phyloP scores from a whole-genome alignment of 768 basidiomycete species.

The Pulveroboletus sp. region DNA sequence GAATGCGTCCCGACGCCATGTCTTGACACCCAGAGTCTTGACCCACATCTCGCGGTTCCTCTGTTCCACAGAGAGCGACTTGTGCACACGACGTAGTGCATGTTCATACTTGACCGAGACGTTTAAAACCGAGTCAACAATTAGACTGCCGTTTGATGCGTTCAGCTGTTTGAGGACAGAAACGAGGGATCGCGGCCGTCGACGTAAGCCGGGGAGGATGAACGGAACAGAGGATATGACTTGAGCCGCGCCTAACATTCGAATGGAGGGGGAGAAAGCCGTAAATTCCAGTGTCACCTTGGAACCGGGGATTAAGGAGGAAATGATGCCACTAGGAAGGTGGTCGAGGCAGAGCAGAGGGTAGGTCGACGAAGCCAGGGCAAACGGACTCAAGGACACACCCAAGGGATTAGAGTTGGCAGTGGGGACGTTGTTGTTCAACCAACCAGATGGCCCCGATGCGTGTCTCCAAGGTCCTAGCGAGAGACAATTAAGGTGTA shows the following conservation, averaged over 20 bases:
- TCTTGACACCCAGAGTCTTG: slow-evolving; percentile 28
- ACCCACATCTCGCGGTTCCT: slow-evolving; percentile 10
- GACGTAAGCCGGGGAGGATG: slow-evolving; percentile 31
- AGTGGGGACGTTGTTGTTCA: background rate
- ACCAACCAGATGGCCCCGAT: background rate
- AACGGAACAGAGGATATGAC: slow-evolving; percentile 45
- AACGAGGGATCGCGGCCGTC: slow-evolving; percentile 37
- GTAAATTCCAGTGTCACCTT: slow-evolving; percentile 34
- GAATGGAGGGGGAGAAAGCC: slow-evolving; percentile 35
- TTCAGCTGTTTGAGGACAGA: slow-evolving; percentile 36
- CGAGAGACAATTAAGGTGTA: background rate
- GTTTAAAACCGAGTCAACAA: slow-evolving; percentile 37
- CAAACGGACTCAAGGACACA: slow-evolving; percentile 7
- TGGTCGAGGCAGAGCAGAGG: slow-evolving; percentile 24
- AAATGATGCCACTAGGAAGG: slow-evolving; percentile 9
- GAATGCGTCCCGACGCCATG: slow-evolving; percentile 48
- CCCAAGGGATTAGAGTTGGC: slow-evolving; percentile 8
- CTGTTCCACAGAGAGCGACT: slow-evolving; percentile 8
- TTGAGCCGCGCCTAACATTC: slow-evolving; percentile 35
- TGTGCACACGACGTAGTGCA: slow-evolving; percentile 8
- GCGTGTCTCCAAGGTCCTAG: background rate
- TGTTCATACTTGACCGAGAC: slow-evolving; percentile 35
- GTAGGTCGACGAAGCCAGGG: slow-evolving; percentile 1
- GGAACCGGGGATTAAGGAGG: slow-evolving; percentile 15
- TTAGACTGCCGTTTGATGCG: slow-evolving; percentile 20